Base-by-base conservation (phyloP, 257 asterid species). In the Solanum clarkiae region DNA sequence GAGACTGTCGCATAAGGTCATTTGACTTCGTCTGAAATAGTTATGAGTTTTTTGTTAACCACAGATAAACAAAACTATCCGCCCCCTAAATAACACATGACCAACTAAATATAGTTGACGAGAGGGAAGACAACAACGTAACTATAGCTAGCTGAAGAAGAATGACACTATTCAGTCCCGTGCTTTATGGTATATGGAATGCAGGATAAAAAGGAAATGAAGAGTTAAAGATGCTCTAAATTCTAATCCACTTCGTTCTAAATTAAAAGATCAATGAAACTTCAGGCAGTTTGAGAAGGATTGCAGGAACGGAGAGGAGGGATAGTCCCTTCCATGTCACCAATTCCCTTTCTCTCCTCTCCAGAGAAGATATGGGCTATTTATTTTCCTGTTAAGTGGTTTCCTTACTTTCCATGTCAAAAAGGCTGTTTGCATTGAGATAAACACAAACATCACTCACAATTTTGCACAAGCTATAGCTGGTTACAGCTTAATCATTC, bases 1-100 rank as follows among this genome's bases (percentile, higher is more conserved):
- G 97, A 80, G 98, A 96, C 82, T 88, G 94, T 81, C 88, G 91
- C 96, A 93, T 96, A 85, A 94, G 89, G 84, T 95, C 95, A 89
- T 92, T 92, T 80, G 95, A 86, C 82, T 93, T 96, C 57, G 80
- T 93, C 99, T 96, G 95, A 84, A 90, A 89, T 51, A 65, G 29
- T 59, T 49, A 24, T 49, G 62, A 51, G 24, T 6, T 77, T 77
- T 26, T 49, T 8, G 17, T 24, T 77, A 51, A 77, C 82, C 42
- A 24, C 22, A 49, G 8, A 51, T 49, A 24, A 49, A 51, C 42
- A 14, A 8, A 75, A 26, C 51, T 17, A 69, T 36, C 77, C 16
- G 49, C 55, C 56, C 44, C 53, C 32, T 1, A 40, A 42, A 18
- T 9, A 16, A 5, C 54, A 70, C 29, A 70, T 5, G 54, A 16